Conservation (phyloP, 192 early-diverging fungal species). For the Lunasporangiospora selenospora region DNA sequence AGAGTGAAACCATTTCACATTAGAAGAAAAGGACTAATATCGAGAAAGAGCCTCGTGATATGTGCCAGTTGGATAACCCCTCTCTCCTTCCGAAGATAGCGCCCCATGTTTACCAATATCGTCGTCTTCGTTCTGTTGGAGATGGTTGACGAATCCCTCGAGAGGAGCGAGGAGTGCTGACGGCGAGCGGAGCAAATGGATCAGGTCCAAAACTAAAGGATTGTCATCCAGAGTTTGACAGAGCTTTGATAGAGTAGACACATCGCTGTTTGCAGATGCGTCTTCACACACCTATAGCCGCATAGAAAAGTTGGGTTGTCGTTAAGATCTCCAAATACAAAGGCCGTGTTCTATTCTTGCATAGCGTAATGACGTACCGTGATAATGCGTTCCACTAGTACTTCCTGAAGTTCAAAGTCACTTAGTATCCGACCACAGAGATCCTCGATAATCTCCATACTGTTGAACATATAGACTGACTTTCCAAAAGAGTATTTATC, state of each 20-base stretch:
- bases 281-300: conserved; percentile 26
- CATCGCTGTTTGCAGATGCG: conserved; percentile 23
- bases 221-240: conserved; percentile 46
- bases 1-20: too few relatives aligned
- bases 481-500: conserved; percentile 9
- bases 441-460: conserved; percentile 19
- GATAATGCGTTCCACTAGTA: conserved; percentile 30
- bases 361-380: too few relatives aligned
- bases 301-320: too few relatives aligned
- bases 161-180: conserved; percentile 24
- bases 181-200: conserved; percentile 27
- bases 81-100: too few relatives aligned
- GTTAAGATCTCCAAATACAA: too few relatives aligned
- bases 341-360: too few relatives aligned
- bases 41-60: too few relatives aligned
- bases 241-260: conserved; percentile 21
- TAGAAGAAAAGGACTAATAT: too few relatives aligned
- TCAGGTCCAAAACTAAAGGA: conserved; percentile 28
- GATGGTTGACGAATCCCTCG: conserved; percentile 37
- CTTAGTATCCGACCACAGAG: conserved; percentile 30
- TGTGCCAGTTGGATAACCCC: too few relatives aligned
- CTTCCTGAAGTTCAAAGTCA: conserved; percentile 38
- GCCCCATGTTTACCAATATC: conserved; percentile 47
- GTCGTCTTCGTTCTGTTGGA: conserved; percentile 38
- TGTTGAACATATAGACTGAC: background rate